These are phyloP conservation scores for Xylaria sp. DNA, from an alignment of 2,329 filamentous ascomycete genomes.

Conservation along the genomic window DNA sequence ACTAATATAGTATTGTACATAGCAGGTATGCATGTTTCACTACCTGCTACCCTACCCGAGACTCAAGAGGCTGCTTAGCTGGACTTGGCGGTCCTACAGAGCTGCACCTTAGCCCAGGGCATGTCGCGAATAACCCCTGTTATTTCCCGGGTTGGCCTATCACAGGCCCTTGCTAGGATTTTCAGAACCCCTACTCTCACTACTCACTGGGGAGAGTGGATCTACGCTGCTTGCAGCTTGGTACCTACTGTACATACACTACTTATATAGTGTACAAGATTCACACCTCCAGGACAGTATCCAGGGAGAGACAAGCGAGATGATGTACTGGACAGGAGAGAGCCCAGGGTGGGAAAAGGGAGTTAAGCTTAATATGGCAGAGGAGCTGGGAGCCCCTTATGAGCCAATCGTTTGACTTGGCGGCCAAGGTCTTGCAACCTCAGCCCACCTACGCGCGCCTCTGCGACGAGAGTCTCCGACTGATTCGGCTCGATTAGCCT, in stretches of 20 bases:
- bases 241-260: too few species aligned
- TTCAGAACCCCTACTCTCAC: slow-evolving; percentile 33
- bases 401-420: slow-evolving; percentile 47
- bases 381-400: slow-evolving; percentile 15
- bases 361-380: slow-evolving; percentile 14
- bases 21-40: background rate
- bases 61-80: background rate
- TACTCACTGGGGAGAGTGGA: slow-evolving; percentile 30
- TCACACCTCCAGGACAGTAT: too few species aligned
- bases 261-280: too few species aligned
- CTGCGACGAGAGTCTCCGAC: slow-evolving; percentile 33
- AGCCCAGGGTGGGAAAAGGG: background rate
- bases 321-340: background rate
- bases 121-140: slow-evolving; percentile 36
- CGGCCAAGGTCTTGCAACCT: slow-evolving; percentile 35
- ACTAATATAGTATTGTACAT: background rate
- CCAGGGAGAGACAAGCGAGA: background rate
- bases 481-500: slow-evolving; percentile 7
- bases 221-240: slow-evolving; percentile 19
- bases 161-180: slow-evolving; percentile 37
- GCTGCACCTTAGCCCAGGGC: slow-evolving; percentile 10
- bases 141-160: slow-evolving; percentile 42
- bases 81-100: background rate
- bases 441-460: slow-evolving; percentile 36
- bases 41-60: slow-evolving; percentile 15